These are phyloP conservation scores for Mortierella hygrophila DNA, from an alignment of 192 early-diverging fungal genomes.

Conservation along the genomic window DNA sequence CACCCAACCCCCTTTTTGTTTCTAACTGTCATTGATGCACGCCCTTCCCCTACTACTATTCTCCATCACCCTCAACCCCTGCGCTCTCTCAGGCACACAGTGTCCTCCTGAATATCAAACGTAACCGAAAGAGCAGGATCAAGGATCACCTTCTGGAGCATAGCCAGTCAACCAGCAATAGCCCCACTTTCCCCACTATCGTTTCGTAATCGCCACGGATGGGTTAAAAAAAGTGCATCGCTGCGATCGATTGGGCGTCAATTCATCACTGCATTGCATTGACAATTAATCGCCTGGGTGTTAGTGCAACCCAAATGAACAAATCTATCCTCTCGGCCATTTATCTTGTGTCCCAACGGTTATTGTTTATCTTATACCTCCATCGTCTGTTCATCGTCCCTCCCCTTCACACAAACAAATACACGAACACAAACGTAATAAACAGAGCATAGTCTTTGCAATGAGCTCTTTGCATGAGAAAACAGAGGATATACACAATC, in stretches of 20 bases:
- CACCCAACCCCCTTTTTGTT: not conserved
- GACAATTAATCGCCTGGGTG: not conserved
- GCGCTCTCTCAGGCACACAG: no score
- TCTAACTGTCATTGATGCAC: not conserved
- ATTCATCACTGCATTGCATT: no score
- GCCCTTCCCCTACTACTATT: not conserved
- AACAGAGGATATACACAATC: not conserved
- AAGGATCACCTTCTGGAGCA: no score
- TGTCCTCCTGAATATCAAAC: no score
- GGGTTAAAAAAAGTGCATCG: no score
- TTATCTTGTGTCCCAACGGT: not conserved
- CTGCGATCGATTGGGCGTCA: no score
- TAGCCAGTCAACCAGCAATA: no score
- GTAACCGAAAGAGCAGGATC: no score
- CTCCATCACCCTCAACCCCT: no score
- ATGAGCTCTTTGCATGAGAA: not conserved
- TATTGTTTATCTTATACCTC: not conserved
- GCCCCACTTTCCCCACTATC: no score
- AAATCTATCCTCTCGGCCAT: no score
- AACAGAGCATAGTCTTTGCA: not conserved
- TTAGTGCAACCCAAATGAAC: not conserved
- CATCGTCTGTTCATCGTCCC: not conserved
- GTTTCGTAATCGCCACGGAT: no score
- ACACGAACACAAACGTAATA: not conserved
- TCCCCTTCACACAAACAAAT: not conserved